Base-by-base conservation (phyloP, 805 yeast genomes). In the Yamadazyma philogaea region DNA sequence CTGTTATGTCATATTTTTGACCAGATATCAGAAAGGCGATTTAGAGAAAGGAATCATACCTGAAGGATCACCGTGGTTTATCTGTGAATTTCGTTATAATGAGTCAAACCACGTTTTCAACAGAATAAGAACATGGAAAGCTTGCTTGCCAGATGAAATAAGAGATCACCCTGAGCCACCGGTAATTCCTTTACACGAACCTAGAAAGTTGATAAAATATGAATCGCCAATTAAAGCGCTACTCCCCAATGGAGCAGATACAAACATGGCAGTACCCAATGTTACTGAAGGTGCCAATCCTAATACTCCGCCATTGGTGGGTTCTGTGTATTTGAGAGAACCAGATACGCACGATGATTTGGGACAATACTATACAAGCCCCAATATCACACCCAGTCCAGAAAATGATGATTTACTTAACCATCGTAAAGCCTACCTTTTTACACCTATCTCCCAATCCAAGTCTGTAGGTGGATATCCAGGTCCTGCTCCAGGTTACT, bases 101-200 rank as follows among this genome's bases (percentile, higher is more conserved):
- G 97, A 91, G 60, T 75, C 79, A 42, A 96, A 87, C 55, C 87
- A 87, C 61, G 82, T 82, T 21, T 93, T 93, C 73, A 93, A 91
- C 65, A 85, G 91, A 59, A 93, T 93, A 55, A 78, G 98, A 58
- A 91, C 99, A 2, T 93, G 99, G 99, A 91, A 88, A 64, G 97
- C 97, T 6, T 93, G 98, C 70, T 74, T 93, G 51, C 99, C 99
- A 0, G 98, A 93, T 63, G 98, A 91, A 63, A 85, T 91, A 37
- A 80, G 98, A 55, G 89, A 85, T 50, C 70, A 73, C 42, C 91
- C 87, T 55, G 97, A 90, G 56, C 72, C 68, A 44, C 84, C 86
- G 26, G 80, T 85, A 17, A 78, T 79, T 30, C 89, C 91, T 6
- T 74, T 91, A 39, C 64, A 57, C 42, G 81, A 79, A 45, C 78